Percentiles rank a stretch among this genome's conserved stretches.
These are phyloP conservation scores for Alternaria gaisen DNA, from an alignment of 2,329 filamentous ascomycete genomes.

Conservation along the genomic window DNA sequence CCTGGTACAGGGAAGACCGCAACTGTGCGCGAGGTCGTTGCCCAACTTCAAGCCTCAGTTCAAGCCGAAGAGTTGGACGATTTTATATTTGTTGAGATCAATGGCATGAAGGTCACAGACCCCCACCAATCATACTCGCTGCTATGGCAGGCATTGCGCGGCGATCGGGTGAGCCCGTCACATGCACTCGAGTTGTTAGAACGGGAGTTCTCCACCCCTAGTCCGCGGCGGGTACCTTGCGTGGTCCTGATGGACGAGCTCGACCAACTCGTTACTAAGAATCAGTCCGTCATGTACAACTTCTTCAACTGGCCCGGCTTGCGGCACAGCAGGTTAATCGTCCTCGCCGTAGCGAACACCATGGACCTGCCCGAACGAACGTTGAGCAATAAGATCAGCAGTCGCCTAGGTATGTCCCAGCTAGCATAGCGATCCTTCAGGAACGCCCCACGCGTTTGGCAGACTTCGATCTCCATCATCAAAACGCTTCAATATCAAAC, in stretches of 20 bases:
- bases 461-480: slow-evolving; percentile 3
- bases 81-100: slow-evolving; percentile 99
- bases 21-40: slow-evolving; percentile 93
- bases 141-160: slow-evolving; percentile 94
- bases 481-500: slow-evolving; percentile 27
- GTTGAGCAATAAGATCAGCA: slow-evolving; percentile 97
- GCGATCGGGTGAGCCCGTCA: slow-evolving; percentile 88
- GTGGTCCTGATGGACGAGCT: slow-evolving; percentile 99
- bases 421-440: slow-evolving; percentile 27
- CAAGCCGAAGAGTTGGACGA: slow-evolving; percentile 91
- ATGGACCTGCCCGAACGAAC: slow-evolving; percentile 98
- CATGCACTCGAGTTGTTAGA: slow-evolving; percentile 92
- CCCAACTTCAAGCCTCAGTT: slow-evolving; percentile 87
- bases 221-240: slow-evolving; percentile 88
- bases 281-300: slow-evolving; percentile 99
- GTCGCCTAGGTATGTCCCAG: slow-evolving; percentile 62
- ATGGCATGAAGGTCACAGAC: slow-evolving; percentile 99
- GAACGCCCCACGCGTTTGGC: slow-evolving; percentile 24
- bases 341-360: slow-evolving; percentile 96
- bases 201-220: slow-evolving; percentile 90
- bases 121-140: slow-evolving; percentile 95
- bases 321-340: slow-evolving; percentile 89
- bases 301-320: slow-evolving; percentile 99
- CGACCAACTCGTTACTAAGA: slow-evolving; percentile 96
- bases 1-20: slow-evolving; percentile 98